phyloP scores from a whole-genome alignment of 1,284 basidiomycete species.

The Trichosporon inkin region DNA sequence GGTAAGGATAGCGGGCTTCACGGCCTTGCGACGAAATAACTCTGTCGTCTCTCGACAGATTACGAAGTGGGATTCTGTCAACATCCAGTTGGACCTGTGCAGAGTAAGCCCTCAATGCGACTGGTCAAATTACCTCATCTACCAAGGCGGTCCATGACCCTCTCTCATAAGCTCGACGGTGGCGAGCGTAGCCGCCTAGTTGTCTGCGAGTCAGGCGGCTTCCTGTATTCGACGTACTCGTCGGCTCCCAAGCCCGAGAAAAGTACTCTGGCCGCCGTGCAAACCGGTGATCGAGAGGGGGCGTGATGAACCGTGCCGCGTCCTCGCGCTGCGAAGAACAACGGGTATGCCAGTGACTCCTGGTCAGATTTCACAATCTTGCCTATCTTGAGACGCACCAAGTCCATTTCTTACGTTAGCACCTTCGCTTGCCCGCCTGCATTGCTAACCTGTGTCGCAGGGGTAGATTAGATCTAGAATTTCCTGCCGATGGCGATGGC shows the following conservation, averaged over 20 bases:
- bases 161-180: constrained; percentile 68
- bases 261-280: constrained; percentile 72
- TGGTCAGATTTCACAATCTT: constrained; percentile 2
- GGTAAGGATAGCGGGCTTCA: constrained; percentile 85
- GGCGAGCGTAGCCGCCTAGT: constrained; percentile 87
- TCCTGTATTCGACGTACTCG: constrained; percentile 54
- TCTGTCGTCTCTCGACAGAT: constrained; percentile 90
- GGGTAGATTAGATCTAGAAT: constrained; percentile 78
- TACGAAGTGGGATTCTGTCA: constrained; percentile 81
- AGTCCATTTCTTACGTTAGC: constrained; percentile 68
- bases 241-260: constrained; percentile 92
- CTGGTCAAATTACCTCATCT: constrained; percentile 61
- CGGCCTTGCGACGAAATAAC: constrained; percentile 82
- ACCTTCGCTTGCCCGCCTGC: background rate
- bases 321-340: constrained; percentile 88
- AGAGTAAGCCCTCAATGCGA: background rate
- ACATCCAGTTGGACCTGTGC: constrained; percentile 84
- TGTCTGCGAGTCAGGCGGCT: constrained; percentile 50
- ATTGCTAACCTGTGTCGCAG: constrained; percentile 55
- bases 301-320: constrained; percentile 57
- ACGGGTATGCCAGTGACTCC: constrained; percentile 81
- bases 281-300: constrained; percentile 57
- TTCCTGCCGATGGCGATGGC: constrained; percentile 52
- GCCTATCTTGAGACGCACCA: constrained; percentile 56
- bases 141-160: constrained; percentile 70